phyloP scores from a whole-genome alignment of 805 yeast species.

The Clavispora asparagi region DNA sequence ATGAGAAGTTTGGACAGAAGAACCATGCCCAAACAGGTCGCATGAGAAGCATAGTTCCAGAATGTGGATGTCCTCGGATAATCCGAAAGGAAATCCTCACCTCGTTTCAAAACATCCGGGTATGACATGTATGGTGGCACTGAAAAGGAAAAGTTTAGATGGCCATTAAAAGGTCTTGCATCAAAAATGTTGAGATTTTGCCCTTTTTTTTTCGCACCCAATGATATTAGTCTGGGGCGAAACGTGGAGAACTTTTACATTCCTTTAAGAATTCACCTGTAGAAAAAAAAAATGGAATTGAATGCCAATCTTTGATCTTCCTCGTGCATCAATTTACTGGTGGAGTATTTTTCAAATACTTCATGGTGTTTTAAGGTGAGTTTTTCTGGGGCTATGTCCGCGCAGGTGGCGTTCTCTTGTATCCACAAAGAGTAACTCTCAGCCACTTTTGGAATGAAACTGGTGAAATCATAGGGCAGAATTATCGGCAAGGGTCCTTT shows the following conservation, averaged over 20 bases:
- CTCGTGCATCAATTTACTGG: not conserved
- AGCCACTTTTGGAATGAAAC: not conserved
- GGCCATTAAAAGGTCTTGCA: not conserved
- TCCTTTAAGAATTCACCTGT: not conserved
- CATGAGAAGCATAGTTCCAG: conserved; percentile 68
- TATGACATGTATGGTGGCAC: conserved; percentile 48
- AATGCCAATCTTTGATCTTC: not conserved
- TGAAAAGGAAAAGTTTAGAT: not conserved
- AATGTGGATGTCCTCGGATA: conserved; percentile 53
- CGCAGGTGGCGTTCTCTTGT: not conserved
- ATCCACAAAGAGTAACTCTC: not conserved
- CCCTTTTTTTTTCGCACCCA: not conserved
- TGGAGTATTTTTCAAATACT: not conserved
- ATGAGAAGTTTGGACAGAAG: conserved; percentile 59
- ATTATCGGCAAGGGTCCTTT: not conserved
- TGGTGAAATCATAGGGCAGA: not conserved
- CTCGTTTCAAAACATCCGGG: conserved; percentile 62
- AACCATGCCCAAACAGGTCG: conserved; percentile 64
- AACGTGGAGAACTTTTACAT: conserved; percentile 2
- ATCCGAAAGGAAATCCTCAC: conserved; percentile 61
- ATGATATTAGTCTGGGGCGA: not conserved
- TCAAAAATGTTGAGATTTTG: not conserved
- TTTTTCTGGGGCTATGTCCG: not conserved
- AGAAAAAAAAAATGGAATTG: not conserved
- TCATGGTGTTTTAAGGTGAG: not conserved